phyloP scores from a whole-genome alignment of 2,329 filamentous ascomycete species.

The Penicillium sclerotiorum region DNA sequence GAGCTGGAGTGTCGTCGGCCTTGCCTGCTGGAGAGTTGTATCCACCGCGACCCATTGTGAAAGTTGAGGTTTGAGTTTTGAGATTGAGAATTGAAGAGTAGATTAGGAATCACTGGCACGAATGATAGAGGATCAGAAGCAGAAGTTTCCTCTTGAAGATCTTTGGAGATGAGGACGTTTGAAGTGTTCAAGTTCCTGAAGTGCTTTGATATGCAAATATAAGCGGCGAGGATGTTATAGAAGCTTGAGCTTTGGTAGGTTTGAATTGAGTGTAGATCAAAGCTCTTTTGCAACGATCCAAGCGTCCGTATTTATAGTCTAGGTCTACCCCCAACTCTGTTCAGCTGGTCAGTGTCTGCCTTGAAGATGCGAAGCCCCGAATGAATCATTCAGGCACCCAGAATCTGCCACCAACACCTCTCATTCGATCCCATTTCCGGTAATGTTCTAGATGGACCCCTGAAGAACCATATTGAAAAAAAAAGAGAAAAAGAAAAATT shows the following conservation, averaged over 20 bases:
- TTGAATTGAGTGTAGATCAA: neutral
- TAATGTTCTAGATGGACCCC: slow-evolving; percentile 12
- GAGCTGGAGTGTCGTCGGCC: slow-evolving; percentile 3
- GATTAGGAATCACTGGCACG: too few relatives aligned
- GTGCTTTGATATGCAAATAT: too few relatives aligned
- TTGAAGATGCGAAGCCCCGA: slow-evolving; percentile 5
- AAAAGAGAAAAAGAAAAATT: neutral
- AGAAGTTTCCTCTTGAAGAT: too few relatives aligned
- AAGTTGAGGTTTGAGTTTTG: neutral
- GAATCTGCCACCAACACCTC: neutral
- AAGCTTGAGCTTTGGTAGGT: too few relatives aligned
- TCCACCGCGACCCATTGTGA: slow-evolving; percentile 42
- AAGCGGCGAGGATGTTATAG: too few relatives aligned
- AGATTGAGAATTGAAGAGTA: neutral
- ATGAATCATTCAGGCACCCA: slow-evolving; percentile 14
- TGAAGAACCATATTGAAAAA: too few relatives aligned
- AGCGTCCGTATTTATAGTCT: neutral
- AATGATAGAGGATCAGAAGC: too few relatives aligned
- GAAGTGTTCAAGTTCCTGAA: neutral
- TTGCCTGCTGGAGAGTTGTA: slow-evolving; percentile 31
- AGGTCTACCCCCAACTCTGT: neutral
- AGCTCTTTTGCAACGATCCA: neutral
- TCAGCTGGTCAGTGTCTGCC: slow-evolving; percentile 8
- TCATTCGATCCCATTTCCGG: slow-evolving; percentile 2
- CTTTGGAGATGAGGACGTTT: too few relatives aligned